Percentiles rank a stretch among this genome's conserved stretches.
These are phyloP conservation scores for Penicillium sp. DNA, from an alignment of 2,329 filamentous ascomycete species.

Conservation along the genomic window DNA sequence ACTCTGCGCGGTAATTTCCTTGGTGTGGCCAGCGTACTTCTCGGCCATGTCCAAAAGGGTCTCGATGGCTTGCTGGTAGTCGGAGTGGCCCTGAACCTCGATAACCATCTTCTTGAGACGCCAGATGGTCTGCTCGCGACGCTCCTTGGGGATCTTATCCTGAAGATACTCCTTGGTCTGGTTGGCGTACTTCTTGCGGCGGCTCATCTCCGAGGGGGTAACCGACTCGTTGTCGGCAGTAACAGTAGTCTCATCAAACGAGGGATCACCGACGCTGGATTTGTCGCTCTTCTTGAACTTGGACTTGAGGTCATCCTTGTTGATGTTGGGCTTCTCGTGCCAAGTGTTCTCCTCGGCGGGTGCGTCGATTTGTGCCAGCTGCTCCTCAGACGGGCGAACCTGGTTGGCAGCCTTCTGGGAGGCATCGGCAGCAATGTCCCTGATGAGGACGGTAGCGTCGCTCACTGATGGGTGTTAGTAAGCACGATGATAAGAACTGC, in stretches of 20 bases:
- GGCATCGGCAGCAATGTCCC: slow-evolving; percentile 89
- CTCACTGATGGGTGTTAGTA: slow-evolving; percentile 54
- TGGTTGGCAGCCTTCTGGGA: slow-evolving; percentile 72
- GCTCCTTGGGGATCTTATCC: slow-evolving; percentile 86
- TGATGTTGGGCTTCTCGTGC: slow-evolving; percentile 81
- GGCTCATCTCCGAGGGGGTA: slow-evolving; percentile 52
- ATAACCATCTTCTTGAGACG: slow-evolving; percentile 97
- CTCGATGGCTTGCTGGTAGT: slow-evolving; percentile 89
- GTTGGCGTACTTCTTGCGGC: slow-evolving; percentile 36
- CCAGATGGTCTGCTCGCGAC: slow-evolving; percentile 87
- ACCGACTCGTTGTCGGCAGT: slow-evolving; percentile 45
- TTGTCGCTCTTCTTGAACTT: slow-evolving; percentile 58
- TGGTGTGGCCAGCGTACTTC: slow-evolving; percentile 75
- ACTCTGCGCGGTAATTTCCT: slow-evolving; percentile 61
- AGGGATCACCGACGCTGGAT: slow-evolving; percentile 50
- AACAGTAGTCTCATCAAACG: slow-evolving; percentile 47
- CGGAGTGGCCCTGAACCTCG: slow-evolving; percentile 91
- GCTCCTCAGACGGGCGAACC: slow-evolving; percentile 75
- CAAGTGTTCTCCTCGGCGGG: slow-evolving; percentile 88
- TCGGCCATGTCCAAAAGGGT: slow-evolving; percentile 82
- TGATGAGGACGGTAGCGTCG: slow-evolving; percentile 75
- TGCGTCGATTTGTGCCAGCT: slow-evolving; percentile 72
- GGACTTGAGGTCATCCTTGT: slow-evolving; percentile 65
- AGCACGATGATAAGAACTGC: not conserved
- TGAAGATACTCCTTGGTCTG: slow-evolving; percentile 71